Percentiles rank a stretch among this genome's conserved stretches.
Conservation (phyloP, 495 filamentous ascomycete genomes). For the Neurospora cerealis region DNA sequence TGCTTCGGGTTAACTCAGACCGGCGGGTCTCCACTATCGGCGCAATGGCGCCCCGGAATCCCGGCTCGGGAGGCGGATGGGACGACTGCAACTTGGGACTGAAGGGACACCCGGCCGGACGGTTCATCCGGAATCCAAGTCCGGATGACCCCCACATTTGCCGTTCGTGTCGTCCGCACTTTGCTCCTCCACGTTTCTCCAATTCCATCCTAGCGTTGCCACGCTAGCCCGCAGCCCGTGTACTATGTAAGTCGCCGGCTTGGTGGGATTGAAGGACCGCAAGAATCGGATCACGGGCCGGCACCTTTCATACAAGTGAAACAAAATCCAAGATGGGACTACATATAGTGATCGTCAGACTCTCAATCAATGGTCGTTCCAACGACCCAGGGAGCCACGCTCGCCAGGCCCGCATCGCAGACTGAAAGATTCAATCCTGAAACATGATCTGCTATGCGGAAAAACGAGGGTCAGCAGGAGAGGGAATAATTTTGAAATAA, state of each 20-base stretch:
- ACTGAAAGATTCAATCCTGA: background rate
- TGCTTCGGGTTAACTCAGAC: background rate
- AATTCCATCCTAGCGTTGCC: background rate
- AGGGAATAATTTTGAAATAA: background rate
- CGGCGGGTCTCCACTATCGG: background rate
- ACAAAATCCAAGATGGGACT: background rate
- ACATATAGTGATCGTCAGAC: background rate
- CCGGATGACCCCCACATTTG: background rate
- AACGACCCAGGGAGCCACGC: background rate
- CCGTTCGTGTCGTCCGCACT: background rate
- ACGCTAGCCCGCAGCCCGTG: background rate
- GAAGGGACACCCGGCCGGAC: background rate
- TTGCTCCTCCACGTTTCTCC: background rate
- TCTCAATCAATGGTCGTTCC: background rate
- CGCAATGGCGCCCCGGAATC: background rate
- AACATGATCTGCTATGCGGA: background rate
- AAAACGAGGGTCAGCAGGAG: background rate
- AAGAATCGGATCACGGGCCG: background rate
- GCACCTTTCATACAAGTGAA: background rate
- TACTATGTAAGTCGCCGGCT: background rate
- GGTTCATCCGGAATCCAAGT: background rate
- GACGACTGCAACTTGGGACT: background rate
- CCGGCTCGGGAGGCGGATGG: background rate
- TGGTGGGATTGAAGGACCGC: background rate
- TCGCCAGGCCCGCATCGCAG: background rate